Evolutionary conservation across 495 filamentous ascomycete species (phyloP).

Genomic region (Podospora pseudocomata): DNA sequence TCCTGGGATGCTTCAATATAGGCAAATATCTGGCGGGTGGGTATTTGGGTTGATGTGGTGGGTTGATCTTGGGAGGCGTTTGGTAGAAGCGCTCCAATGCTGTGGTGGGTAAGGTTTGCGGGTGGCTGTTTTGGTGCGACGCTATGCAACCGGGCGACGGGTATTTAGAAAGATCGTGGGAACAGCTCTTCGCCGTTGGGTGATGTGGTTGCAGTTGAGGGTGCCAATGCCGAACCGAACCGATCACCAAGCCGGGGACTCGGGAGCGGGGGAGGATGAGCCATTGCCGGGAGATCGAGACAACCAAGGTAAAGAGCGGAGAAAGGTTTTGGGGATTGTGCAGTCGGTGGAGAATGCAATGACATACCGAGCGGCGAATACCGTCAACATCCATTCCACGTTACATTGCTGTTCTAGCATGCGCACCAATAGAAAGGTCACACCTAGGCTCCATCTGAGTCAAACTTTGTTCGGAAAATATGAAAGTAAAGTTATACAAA

Average conservation of each 20-base stretch:
- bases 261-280: neutral
- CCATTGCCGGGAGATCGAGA: neutral
- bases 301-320: neutral
- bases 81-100: conserved; percentile 6
- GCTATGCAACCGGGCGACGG: neutral
- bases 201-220: neutral
- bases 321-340: neutral
- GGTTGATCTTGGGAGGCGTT: neutral
- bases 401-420: neutral
- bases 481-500: no score
- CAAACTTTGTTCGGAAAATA: no score
- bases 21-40: neutral
- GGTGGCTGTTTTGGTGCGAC: neutral
- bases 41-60: neutral
- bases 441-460: no score
- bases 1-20: neutral
- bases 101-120: neutral
- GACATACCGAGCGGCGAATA: neutral
- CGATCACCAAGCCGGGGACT: conserved; percentile 1
- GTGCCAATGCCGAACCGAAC: conserved; percentile 1
- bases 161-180: neutral
- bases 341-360: neutral
- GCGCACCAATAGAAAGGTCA: neutral
- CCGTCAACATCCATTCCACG: neutral
- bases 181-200: neutral